Percentiles rank a stretch among this genome's conserved stretches.
phyloP scores from a whole-genome alignment of 495 filamentous ascomycete genomes.

The Annulohypoxylon moriforme region DNA sequence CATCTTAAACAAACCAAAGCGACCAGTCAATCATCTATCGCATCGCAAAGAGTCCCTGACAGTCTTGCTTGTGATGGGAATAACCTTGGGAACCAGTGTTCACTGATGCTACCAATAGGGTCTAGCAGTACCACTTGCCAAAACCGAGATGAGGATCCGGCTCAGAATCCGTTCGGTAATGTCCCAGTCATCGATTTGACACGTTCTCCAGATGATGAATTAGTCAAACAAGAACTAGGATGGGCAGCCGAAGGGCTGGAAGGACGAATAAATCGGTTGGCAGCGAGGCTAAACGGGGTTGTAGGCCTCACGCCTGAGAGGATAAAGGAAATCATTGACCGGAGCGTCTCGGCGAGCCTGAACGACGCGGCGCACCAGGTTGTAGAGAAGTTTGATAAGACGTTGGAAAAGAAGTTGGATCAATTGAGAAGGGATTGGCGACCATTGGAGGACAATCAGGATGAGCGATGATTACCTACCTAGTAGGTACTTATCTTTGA shows the following conservation, averaged over 20 bases:
- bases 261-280: not conserved
- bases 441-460: not conserved
- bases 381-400: not conserved
- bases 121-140: not conserved
- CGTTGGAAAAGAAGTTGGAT: not conserved
- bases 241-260: not conserved
- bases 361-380: not conserved
- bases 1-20: not conserved
- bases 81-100: not conserved
- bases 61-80: not conserved
- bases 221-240: not conserved
- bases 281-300: slow-evolving; percentile 6
- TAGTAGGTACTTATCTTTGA: too few relatives aligned
- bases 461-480: not conserved
- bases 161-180: not conserved
- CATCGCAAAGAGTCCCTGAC: not conserved
- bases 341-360: not conserved
- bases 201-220: not conserved
- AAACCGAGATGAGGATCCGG: not conserved
- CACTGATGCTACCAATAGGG: not conserved
- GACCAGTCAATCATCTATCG: not conserved
- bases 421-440: not conserved
- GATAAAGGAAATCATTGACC: slow-evolving; percentile 6
- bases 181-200: slow-evolving; percentile 18
- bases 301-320: not conserved